Percentiles rank a stretch among this genome's conserved stretches.
phyloP scores from a whole-genome alignment of 345 rosid species.

The Pelargonium nanum region DNA sequence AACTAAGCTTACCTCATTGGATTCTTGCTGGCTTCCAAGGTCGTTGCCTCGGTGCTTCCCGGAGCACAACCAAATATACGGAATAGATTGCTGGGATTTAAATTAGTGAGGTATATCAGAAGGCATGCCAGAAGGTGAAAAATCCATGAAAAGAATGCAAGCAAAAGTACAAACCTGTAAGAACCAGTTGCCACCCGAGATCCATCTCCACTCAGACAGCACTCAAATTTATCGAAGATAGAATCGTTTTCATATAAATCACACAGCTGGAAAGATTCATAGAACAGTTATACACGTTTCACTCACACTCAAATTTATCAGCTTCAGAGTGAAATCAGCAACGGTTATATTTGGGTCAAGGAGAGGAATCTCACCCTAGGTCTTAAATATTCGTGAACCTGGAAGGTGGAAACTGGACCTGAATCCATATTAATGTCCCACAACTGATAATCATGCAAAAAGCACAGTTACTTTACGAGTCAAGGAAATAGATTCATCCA shows the following conservation, averaged over 20 bases:
- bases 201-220: conserved; percentile 93
- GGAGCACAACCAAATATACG: conserved; percentile 77
- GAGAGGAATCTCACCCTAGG: conserved; percentile 49
- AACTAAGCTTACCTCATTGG: conserved; percentile 70
- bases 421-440: conserved; percentile 94
- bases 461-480: neutral
- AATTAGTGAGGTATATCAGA: conserved; percentile 7
- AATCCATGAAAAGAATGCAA: conserved; percentile 4
- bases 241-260: conserved; percentile 97
- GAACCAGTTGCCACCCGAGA: conserved; percentile 91
- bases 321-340: neutral
- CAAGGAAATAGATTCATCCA: neutral
- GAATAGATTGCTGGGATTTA: conserved; percentile 65
- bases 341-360: neutral
- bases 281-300: conserved; percentile 9
- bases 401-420: conserved; percentile 79
- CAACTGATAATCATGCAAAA: conserved; percentile 23
- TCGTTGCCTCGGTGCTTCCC: conserved; percentile 70
- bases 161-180: conserved; percentile 54
- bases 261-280: conserved; percentile 57
- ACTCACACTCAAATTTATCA: no score
- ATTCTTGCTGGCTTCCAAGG: conserved; percentile 97
- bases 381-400: conserved; percentile 70
- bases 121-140: conserved; percentile 9
- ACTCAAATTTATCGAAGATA: conserved; percentile 95